A percentile compares a stretch with the other conserved stretches of the same genome.
Evolutionary conservation across 306 rosid genomes (phyloP).

Genomic region (Betula pendula): DNA sequence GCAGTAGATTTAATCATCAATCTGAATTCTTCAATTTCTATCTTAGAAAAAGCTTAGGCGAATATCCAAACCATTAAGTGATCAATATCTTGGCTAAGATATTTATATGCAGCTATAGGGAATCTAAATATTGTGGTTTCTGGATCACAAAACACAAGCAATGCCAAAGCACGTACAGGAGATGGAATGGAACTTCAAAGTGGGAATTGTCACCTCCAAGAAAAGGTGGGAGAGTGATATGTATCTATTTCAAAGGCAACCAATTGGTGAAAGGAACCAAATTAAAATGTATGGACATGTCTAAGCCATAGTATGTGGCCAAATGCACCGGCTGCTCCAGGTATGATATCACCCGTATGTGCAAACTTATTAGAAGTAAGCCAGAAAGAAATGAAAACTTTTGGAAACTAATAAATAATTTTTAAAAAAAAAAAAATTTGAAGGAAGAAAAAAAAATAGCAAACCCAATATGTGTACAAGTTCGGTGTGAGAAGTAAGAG

Average conservation of each 20-base stretch:
- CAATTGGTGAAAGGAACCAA: neutral
- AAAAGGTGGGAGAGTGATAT: neutral
- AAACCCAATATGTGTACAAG: neutral
- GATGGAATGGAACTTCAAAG: constrained; percentile 3
- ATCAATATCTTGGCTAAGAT: neutral
- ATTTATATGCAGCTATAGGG: neutral
- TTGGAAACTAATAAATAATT: neutral
- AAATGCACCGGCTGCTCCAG: neutral
- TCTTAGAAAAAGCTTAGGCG: constrained; percentile 11
- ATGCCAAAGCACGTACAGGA: constrained; percentile 12
- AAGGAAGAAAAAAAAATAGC: neutral
- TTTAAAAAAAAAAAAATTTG: neutral
- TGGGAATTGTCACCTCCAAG: neutral
- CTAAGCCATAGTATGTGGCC: neutral
- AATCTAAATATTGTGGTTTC: neutral
- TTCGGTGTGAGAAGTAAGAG: neutral
- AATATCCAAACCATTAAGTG: constrained; percentile 6
- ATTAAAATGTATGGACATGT: neutral
- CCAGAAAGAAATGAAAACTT: neutral
- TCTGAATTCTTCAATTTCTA: constrained; percentile 24
- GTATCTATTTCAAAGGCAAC: neutral
- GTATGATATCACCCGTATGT: neutral
- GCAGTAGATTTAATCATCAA: constrained; percentile 19
- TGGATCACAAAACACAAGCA: neutral
- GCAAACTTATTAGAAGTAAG: neutral